phyloP scores from a whole-genome alignment of 192 early-diverging fungal genomes.

The Dissophora ornata region DNA sequence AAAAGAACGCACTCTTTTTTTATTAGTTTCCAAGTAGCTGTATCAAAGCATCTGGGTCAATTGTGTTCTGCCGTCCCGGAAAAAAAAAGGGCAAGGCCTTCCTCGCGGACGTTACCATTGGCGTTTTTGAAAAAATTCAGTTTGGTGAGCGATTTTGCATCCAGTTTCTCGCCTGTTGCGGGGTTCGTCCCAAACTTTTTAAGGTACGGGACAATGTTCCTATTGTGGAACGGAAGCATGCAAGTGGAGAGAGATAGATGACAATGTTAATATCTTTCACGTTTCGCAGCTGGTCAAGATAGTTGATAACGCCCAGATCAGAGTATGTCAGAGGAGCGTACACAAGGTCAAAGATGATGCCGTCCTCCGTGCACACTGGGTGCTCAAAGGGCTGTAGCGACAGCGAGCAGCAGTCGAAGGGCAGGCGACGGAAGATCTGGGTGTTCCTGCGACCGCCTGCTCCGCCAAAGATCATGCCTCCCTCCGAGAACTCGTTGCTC shows the following conservation, averaged over 20 bases:
- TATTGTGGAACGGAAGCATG: background rate
- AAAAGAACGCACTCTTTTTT: slow-evolving; percentile 1
- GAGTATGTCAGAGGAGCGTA: too few relatives aligned
- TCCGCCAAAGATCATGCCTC: slow-evolving; percentile 73
- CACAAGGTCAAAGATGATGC: slow-evolving; percentile 89
- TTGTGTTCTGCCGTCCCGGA: too few relatives aligned
- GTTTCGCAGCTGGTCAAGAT: too few relatives aligned
- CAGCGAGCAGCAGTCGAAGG: slow-evolving; percentile 91
- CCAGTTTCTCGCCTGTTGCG: slow-evolving; percentile 82
- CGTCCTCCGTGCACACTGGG: slow-evolving; percentile 88
- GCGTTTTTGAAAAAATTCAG: slow-evolving; percentile 88
- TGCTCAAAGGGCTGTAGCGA: slow-evolving; percentile 88
- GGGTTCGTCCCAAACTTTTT: slow-evolving; percentile 88
- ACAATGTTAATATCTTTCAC: too few relatives aligned
- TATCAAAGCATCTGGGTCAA: background rate
- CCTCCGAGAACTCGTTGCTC: slow-evolving; percentile 66
- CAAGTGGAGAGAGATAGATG: background rate
- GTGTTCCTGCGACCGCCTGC: slow-evolving; percentile 64
- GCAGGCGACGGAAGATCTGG: slow-evolving; percentile 76
- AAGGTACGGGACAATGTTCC: slow-evolving; percentile 83
- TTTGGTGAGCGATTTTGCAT: slow-evolving; percentile 75
- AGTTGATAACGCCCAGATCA: too few relatives aligned
- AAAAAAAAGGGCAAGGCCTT: too few relatives aligned
- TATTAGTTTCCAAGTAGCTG: background rate
- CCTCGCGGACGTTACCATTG: slow-evolving; percentile 59